These are phyloP conservation scores for Cyclotella kingstonii DNA, from an alignment of 108 stramenopile genomes.

Conservation along the genomic window DNA sequence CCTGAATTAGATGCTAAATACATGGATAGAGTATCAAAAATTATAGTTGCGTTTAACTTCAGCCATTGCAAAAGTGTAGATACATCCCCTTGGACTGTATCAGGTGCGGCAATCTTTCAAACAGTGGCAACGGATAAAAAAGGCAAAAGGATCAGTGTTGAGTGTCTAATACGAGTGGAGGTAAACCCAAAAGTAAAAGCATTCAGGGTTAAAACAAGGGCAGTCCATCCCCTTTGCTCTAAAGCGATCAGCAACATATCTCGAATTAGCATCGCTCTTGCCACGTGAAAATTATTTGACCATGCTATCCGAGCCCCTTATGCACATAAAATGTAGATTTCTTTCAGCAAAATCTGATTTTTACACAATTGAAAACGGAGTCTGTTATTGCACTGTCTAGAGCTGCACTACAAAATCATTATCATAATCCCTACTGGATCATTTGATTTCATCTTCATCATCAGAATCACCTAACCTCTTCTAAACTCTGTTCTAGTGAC, in stretches of 20 bases:
- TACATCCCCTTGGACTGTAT: constrained; percentile 87
- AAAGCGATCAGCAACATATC: constrained; percentile 88
- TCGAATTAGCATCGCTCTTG: constrained; percentile 85
- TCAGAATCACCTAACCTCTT: constrained; percentile 35
- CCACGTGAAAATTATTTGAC: too few species aligned
- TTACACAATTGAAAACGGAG: too few species aligned
- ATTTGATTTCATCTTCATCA: too few species aligned
- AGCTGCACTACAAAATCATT: too few species aligned
- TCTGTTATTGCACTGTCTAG: too few species aligned
- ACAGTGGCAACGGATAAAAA: constrained; percentile 85
- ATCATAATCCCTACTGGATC: too few species aligned
- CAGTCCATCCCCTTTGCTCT: constrained; percentile 85
- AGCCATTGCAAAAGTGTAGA: constrained; percentile 81
- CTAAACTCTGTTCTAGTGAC: constrained; percentile 64
- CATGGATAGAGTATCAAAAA: constrained; percentile 77
- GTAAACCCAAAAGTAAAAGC: constrained; percentile 88
- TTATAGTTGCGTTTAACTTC: constrained; percentile 86
- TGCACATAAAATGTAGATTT: too few species aligned
- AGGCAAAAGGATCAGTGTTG: constrained; percentile 89
- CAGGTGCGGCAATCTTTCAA: constrained; percentile 84
- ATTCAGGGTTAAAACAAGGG: constrained; percentile 86
- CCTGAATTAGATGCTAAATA: constrained; percentile 81
- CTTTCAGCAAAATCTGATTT: too few species aligned
- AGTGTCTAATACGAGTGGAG: constrained; percentile 85
- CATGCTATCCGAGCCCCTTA: too few species aligned